Evolutionary conservation across 106 monocot species (phyloP), one percentile per base, ranked within the genome.

Genomic region (Agapanthus africanus): DNA sequence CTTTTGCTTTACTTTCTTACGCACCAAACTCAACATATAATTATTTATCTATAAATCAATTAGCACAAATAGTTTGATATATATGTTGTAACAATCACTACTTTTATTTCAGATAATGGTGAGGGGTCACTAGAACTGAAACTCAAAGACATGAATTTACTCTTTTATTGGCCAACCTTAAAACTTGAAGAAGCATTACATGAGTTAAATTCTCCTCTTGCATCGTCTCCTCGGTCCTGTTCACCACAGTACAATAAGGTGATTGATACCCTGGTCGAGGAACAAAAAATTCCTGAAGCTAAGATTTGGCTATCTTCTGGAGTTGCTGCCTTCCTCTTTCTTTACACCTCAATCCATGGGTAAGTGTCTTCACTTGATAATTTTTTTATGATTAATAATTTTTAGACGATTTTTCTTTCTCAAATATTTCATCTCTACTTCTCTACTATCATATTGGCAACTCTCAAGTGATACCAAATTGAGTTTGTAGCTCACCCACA

Each of bases 281-380:
- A 91, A 35, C 78, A 85, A 8, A 82, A 78, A 21, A 65, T 95
- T 36, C 91, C 95, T 11, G 87, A 88, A 71, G 85, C 82, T 32
- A 88, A 82, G 42, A 75, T 83, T 59, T 64, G 80, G 66, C 66
- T 95, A 26, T 69, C 59, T 63, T 77, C 95, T 14, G 95, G 91
- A 36, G 18, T 95, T 54, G 81, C 66, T 56, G 91, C 86, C 11
- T 95, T 95, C 62, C 91, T 95, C 19, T 87, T 74, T 67, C 74
- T 95, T 23, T 95, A 91, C 70, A 76, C 70, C 2, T 86, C 88
- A 8, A 88, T 91, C 39, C 78, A 73, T 26, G 86, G 94, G 91
- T 94, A 83, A 40, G 31, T n/a, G n/a, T n/a, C n/a, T n/a, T n/a
- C n/a, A n/a, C n/a, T n/a, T n/a, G n/a, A n/a, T n/a, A n/a, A n/a